phyloP scores from a whole-genome alignment of 2,329 filamentous ascomycete species.

The Triangularia setosa region DNA sequence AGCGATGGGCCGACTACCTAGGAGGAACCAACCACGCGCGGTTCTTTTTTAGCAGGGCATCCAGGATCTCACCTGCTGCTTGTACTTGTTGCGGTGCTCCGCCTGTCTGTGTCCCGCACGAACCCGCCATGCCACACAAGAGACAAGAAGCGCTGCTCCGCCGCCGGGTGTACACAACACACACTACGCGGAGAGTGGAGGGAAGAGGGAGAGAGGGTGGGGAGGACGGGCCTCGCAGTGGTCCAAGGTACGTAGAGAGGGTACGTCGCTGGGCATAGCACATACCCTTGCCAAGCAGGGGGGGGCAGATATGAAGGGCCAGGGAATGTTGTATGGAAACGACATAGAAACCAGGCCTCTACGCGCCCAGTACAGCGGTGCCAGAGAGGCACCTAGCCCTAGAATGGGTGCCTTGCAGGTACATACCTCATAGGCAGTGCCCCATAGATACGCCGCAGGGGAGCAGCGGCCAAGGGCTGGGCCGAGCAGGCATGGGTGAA shows the following conservation, averaged over 20 bases:
- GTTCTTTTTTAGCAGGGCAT: slow-evolving; percentile 5
- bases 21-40: slow-evolving; percentile 4
- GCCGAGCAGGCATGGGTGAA: background rate
- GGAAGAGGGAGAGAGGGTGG: background rate
- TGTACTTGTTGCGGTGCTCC: slow-evolving; percentile 1
- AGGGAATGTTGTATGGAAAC: background rate
- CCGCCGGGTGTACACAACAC: slow-evolving; percentile 1
- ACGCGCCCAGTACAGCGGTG: background rate
- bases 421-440: slow-evolving; percentile 2
- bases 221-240: background rate
- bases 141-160: slow-evolving; percentile 1
- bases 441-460: slow-evolving; percentile 9
- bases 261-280: background rate
- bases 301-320: background rate
- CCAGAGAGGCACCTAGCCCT: slow-evolving; percentile 1
- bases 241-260: background rate
- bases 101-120: slow-evolving; percentile 6
- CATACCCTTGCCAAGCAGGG: background rate
- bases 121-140: no score
- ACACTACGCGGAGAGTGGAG: background rate
- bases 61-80: slow-evolving; percentile 6
- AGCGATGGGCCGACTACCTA: background rate
- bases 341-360: background rate
- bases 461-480: background rate
- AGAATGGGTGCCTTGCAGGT: slow-evolving; percentile 11